These are phyloP conservation scores for Amauroascus verrucosus DNA, from an alignment of 2,329 filamentous ascomycete species.

Conservation along the genomic window DNA sequence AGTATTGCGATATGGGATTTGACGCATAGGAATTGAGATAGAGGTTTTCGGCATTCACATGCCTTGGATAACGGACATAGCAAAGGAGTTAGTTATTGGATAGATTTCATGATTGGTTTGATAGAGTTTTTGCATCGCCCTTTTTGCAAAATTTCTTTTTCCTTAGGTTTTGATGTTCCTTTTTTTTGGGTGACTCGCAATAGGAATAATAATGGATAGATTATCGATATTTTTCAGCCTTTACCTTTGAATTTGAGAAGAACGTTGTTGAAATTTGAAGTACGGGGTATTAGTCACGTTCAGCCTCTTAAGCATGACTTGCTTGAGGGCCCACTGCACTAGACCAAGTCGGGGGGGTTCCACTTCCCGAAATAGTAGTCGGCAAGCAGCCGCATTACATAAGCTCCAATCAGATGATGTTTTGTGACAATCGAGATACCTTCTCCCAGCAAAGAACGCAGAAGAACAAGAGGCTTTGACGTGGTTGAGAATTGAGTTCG, in stretches of 20 bases:
- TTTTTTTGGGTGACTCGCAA: no score
- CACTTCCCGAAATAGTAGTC: background rate
- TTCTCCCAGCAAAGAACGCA: background rate
- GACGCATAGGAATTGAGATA: background rate
- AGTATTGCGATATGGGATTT: background rate
- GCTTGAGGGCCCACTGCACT: background rate
- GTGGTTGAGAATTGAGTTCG: background rate
- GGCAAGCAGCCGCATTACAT: conserved; percentile 1
- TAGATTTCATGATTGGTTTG: background rate
- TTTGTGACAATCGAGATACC: background rate
- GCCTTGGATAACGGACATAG: conserved; percentile 2
- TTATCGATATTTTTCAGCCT: background rate
- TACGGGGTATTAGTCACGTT: conserved; percentile 1
- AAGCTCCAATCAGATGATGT: background rate
- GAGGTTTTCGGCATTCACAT: background rate
- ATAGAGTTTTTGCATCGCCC: no score
- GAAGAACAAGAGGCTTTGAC: background rate
- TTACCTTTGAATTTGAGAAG: background rate
- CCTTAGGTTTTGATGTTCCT: background rate
- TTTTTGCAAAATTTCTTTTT: no score
- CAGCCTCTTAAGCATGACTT: conserved; percentile 4
- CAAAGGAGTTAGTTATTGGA: background rate
- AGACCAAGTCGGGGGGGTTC: background rate
- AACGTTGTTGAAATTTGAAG: background rate
- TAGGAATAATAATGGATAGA: background rate